Evolutionary conservation across 2,329 filamentous ascomycete species (phyloP).

Genomic region (Aschersonia sp.): DNA sequence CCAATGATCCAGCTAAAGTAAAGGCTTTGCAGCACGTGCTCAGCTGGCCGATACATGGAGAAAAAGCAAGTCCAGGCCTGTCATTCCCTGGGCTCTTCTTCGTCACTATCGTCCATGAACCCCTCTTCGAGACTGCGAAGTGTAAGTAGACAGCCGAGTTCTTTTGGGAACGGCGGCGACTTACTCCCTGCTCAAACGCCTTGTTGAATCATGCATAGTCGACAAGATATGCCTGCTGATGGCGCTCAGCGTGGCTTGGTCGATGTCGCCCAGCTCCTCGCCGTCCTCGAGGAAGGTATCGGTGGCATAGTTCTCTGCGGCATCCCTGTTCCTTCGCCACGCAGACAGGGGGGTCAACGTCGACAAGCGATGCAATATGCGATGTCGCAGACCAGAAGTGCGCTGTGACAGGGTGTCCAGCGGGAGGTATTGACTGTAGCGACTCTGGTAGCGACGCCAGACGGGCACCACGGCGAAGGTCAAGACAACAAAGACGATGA

Average conservation of each 20-base stretch:
- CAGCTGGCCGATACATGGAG: too few species aligned
- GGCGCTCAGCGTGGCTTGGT: constrained; percentile 29
- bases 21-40: too few species aligned
- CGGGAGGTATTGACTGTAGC: constrained; percentile 62
- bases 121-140: constrained; percentile 16
- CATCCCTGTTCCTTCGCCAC: constrained; percentile 34
- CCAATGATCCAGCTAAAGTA: too few species aligned
- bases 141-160: constrained; percentile 1
- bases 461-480: constrained; percentile 52
- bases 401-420: constrained; percentile 46
- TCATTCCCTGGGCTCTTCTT: constrained; percentile 14
- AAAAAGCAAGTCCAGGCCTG: neutral
- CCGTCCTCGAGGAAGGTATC: constrained; percentile 28
- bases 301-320: constrained; percentile 23
- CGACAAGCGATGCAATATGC: constrained; percentile 21
- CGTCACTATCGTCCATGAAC: constrained; percentile 29
- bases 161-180: constrained; percentile 10
- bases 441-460: constrained; percentile 53
- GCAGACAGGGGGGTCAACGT: constrained; percentile 23
- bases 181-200: constrained; percentile 61
- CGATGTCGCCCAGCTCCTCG: constrained; percentile 51
- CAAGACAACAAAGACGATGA: constrained; percentile 50
- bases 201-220: constrained; percentile 30
- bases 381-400: constrained; percentile 37
- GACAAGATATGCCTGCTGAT: constrained; percentile 20